These are phyloP conservation scores for Coemansia sp. DNA, from an alignment of 192 early-diverging fungal species.

Conservation along the genomic window DNA sequence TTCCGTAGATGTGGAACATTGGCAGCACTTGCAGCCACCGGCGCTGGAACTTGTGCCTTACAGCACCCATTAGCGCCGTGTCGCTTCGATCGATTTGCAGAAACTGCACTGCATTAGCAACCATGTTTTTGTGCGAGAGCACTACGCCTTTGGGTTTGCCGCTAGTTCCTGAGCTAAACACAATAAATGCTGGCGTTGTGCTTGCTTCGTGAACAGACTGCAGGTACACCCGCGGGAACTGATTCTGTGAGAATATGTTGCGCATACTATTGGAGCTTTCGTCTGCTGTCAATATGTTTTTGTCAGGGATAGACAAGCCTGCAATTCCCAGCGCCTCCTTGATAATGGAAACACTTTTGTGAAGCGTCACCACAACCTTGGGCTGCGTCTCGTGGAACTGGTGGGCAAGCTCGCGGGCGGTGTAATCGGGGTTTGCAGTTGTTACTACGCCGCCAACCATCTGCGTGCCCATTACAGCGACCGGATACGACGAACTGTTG, in stretches of 20 bases:
- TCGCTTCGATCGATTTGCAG: slow-evolving; percentile 45
- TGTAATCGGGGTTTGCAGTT: slow-evolving; percentile 83
- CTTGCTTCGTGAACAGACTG: slow-evolving; percentile 15
- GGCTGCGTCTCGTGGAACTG: slow-evolving; percentile 74
- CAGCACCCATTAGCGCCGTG: slow-evolving; percentile 14
- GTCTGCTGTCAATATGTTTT: slow-evolving; percentile 34
- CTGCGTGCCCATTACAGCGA: slow-evolving; percentile 62
- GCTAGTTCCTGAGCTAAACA: slow-evolving; percentile 53
- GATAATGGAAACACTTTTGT: slow-evolving; percentile 19
- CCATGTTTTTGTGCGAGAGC: slow-evolving; percentile 78
- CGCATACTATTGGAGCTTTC: slow-evolving; percentile 9
- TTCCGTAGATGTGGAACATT: slow-evolving; percentile 74
- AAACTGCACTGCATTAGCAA: slow-evolving; percentile 69
- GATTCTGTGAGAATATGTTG: slow-evolving; percentile 11
- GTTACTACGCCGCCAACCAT: slow-evolving; percentile 70
- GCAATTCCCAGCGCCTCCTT: slow-evolving; percentile 29
- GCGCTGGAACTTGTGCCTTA: slow-evolving; percentile 17
- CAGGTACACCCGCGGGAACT: slow-evolving; percentile 43
- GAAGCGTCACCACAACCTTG: slow-evolving; percentile 61
- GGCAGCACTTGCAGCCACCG: slow-evolving; percentile 59
- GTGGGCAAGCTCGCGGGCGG: slow-evolving; percentile 70
- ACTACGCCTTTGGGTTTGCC: slow-evolving; percentile 81
- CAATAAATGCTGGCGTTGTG: slow-evolving; percentile 44
- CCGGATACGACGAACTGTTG: slow-evolving; percentile 68
- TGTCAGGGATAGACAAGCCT: slow-evolving; percentile 30